Base-by-base conservation (phyloP, 306 rosid genomes). In the Lithocarpus polystachyus region DNA sequence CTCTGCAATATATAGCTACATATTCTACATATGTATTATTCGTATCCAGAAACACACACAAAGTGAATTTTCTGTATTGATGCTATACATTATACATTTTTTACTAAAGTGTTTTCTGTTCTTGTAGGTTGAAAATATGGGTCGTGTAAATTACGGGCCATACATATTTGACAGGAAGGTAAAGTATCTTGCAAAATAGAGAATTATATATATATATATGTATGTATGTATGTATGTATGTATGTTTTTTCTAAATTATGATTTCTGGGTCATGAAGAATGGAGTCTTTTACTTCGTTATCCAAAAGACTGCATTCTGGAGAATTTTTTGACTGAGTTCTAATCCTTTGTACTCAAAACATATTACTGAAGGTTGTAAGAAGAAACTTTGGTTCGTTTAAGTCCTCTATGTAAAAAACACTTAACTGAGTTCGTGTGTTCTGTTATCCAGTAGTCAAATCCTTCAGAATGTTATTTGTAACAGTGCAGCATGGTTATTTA, bases 101-200 rank as follows among this genome's bases (percentile, higher is more conserved):
- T 31, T 68, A 37, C 61, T 43, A 53, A 51, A 72, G 61, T 73
- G 40, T 43, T 75, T 82, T 76, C 57, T 72, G 55, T 56, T 72
- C 68, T 78, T 76, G 77, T 75, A 95, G 99, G 97, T 95, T 73
- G 99, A 95, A 84, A 92, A 95, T 81, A 87, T 90, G 96, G 97
- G 99, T 74, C 99, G 88, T 33, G 61, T 95, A 78, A 95, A 95
- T 82, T 92, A 92, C 14, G 98, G 99, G 72, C 82, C 85, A 56
- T 91, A 85, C 89, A 87, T 95, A 29, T 84, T 90, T 80, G 97
- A 95, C 78, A 73, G 68, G 79, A 95, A 95, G 99, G 99, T 95
- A 90, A 90, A 81, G 55, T 33, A 24, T 12, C 70, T 45, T 64
- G 40, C 1, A 28, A 31, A 15, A 64, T 55, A 12, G 17, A 37